phyloP scores from a whole-genome alignment of 208 protist genomes.

The Trypanosoma caninum region DNA sequence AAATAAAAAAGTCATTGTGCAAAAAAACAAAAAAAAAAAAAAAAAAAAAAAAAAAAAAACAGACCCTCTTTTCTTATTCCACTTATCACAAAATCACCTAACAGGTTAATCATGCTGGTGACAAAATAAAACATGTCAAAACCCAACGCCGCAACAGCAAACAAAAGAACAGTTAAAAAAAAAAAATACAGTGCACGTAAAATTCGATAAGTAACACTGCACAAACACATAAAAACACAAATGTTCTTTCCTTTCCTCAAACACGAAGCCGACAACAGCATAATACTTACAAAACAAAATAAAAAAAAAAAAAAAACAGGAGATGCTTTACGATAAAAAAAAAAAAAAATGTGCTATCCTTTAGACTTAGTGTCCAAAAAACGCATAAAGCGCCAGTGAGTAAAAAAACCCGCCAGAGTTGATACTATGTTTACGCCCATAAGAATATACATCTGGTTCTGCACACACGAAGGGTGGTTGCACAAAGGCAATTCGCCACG shows the following conservation, averaged over 20 bases:
- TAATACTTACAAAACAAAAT: no score
- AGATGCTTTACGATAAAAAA: no score
- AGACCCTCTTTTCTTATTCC: background rate
- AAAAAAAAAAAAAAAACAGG: no score
- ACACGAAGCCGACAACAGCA: background rate
- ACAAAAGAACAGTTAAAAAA: no score
- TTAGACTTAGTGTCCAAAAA: constrained; percentile 15
- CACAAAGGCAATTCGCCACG: constrained; percentile 33
- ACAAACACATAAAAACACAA: no score
- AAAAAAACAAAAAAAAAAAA: constrained; percentile 2
- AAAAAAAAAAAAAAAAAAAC: background rate
- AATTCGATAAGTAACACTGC: no score
- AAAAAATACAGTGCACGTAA: no score
- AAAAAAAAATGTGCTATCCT: no score
- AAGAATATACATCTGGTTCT: constrained; percentile 66
- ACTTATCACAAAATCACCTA: background rate
- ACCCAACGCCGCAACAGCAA: no score
- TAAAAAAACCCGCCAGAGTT: constrained; percentile 22
- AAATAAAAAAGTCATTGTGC: no score
- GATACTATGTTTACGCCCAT: constrained; percentile 63
- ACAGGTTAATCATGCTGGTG: background rate
- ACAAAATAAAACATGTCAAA: no score
- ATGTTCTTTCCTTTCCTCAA: background rate
- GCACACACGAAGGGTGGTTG: constrained; percentile 46
- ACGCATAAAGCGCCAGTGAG: constrained; percentile 55